Conservation (phyloP, 2,329 filamentous ascomycete species). For the Coleophoma cylindrospora region DNA sequence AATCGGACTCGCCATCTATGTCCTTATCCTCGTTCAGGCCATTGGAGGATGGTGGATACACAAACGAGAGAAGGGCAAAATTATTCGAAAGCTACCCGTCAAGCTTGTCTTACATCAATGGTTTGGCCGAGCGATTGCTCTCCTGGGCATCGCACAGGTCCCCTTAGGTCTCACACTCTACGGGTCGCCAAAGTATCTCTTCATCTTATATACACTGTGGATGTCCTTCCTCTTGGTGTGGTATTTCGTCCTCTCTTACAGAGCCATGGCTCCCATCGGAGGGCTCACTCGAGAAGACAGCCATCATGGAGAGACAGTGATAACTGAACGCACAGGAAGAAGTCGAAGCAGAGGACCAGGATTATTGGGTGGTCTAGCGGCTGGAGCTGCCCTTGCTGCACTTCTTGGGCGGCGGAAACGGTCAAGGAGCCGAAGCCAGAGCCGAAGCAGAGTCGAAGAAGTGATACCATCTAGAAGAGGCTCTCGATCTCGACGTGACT, state of each 20-base stretch:
- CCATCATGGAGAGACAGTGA: slow-evolving; percentile 39
- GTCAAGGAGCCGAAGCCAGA: slow-evolving; percentile 25
- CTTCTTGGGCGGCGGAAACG: slow-evolving; percentile 37
- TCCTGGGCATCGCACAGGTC: slow-evolving; percentile 83
- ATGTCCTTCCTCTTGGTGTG: slow-evolving; percentile 65
- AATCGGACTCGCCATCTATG: slow-evolving; percentile 75
- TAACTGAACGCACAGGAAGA: slow-evolving; percentile 29
- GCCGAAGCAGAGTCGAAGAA: slow-evolving; percentile 31
- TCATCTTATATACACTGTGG: slow-evolving; percentile 81
- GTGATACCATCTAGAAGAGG: slow-evolving; percentile 46
- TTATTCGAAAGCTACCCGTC: slow-evolving; percentile 34
- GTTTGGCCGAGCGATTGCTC: slow-evolving; percentile 70
- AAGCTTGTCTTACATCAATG: slow-evolving; percentile 68
- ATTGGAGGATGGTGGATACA: slow-evolving; percentile 62
- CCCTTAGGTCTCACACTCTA: slow-evolving; percentile 88
- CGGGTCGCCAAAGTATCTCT: slow-evolving; percentile 79
- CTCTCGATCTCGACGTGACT: slow-evolving; percentile 41
- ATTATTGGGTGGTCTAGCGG: slow-evolving; percentile 47
- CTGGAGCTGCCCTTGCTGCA: slow-evolving; percentile 53
- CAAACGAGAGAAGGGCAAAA: slow-evolving; percentile 30
- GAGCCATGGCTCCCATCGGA: slow-evolving; percentile 45
- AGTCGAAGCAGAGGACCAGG: slow-evolving; percentile 39
- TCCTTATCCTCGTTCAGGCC: slow-evolving; percentile 65
- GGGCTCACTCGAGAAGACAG: slow-evolving; percentile 27
- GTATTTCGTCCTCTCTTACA: slow-evolving; percentile 78